Percentiles rank a stretch among this genome's conserved stretches.
phyloP scores from a whole-genome alignment of 176 grass and related monocot species.

The Calamus simplicifolius region DNA sequence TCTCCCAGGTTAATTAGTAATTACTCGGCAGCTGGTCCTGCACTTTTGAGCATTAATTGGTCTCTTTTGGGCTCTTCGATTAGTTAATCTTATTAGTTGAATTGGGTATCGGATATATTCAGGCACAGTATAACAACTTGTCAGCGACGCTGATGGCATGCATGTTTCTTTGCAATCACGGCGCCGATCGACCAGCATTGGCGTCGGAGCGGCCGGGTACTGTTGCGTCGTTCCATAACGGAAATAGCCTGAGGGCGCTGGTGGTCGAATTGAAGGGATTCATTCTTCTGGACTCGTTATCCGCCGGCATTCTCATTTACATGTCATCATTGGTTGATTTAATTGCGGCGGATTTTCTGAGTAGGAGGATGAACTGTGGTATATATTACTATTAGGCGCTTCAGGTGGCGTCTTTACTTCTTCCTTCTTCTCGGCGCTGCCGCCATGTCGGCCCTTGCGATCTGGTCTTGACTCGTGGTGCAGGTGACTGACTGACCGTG shows the following conservation, averaged over 20 bases:
- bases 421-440: conserved; percentile 1
- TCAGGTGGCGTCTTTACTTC: conserved; percentile 10
- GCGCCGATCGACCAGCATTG: conserved; percentile 3
- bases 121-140: conserved; percentile 5
- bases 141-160: background rate
- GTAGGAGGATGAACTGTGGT: conserved; percentile 2
- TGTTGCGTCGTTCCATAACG: conserved; percentile 6
- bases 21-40: too few species aligned
- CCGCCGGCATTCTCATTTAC: conserved; percentile 13
- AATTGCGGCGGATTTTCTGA: conserved; percentile 10
- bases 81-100: too few species aligned
- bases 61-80: too few species aligned
- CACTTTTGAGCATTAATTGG: too few species aligned
- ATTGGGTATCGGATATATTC: background rate
- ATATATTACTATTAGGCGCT: conserved; percentile 1
- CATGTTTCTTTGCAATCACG: conserved; percentile 10
- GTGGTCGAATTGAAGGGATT: conserved; percentile 15
- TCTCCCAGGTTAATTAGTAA: background rate
- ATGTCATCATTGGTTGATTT: conserved; percentile 14
- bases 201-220: background rate
- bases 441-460: conserved; percentile 3
- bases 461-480: conserved; percentile 4
- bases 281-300: conserved; percentile 15
- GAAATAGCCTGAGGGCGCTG: conserved; percentile 8
- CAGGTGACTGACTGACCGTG: too few species aligned